phyloP scores from a whole-genome alignment of 2,329 filamentous ascomycete species.

The Lasiodiplodia sp. region DNA sequence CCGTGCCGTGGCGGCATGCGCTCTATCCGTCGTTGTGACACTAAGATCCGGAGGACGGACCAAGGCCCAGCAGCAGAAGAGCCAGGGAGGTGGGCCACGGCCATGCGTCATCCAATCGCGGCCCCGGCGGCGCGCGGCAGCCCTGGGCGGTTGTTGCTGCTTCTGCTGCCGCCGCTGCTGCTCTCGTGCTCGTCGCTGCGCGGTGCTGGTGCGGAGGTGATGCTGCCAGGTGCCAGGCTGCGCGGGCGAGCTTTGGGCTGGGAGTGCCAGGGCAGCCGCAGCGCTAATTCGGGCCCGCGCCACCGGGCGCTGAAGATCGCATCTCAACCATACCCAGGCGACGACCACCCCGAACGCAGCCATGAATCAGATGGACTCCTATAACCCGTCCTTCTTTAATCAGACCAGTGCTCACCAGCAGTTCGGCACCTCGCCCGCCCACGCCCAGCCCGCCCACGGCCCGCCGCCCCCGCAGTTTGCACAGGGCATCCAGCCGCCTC shows the following conservation, averaged over 20 bases:
- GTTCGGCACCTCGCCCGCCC: constrained; percentile 23
- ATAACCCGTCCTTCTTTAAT: constrained; percentile 29
- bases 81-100: constrained; percentile 21
- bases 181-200: background rate
- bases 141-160: background rate
- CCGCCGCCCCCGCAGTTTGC: constrained; percentile 30
- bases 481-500: constrained; percentile 39
- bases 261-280: background rate
- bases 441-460: constrained; percentile 27
- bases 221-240: background rate
- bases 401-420: constrained; percentile 25
- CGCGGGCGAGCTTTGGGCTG: too few species aligned
- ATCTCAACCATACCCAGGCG: constrained; percentile 28
- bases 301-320: constrained; percentile 26
- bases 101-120: constrained; percentile 17
- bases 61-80: constrained; percentile 18
- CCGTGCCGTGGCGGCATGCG: constrained; percentile 24
- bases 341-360: constrained; percentile 29
- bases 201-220: background rate
- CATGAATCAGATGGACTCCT: constrained; percentile 32
- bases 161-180: background rate
- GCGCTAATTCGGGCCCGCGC: constrained; percentile 1
- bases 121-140: background rate
- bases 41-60: constrained; percentile 22
- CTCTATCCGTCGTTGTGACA: constrained; percentile 24